A percentile compares a stretch with the other conserved stretches of the same genome.
phyloP scores from a whole-genome alignment of 345 rosid genomes.

The Hibiscus syriacus region DNA sequence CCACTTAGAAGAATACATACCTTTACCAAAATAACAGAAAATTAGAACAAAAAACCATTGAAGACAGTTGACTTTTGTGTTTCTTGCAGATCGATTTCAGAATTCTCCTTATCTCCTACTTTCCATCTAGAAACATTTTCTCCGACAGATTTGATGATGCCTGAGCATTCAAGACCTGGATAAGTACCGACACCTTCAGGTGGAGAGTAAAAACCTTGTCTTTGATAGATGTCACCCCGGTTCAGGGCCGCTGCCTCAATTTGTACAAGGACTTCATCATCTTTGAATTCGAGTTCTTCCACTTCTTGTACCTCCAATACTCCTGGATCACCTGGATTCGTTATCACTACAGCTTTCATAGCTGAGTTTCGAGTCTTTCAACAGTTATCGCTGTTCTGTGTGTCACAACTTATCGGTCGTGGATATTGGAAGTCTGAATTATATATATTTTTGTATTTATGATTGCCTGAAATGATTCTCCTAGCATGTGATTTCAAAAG shows the following conservation, averaged over 20 bases:
- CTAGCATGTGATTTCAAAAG: neutral
- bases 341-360: conserved; percentile 85
- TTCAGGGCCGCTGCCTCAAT: conserved; percentile 71
- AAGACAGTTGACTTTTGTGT: neutral
- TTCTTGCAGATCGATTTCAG: neutral
- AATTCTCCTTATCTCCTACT: conserved; percentile 60
- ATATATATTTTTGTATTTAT: neutral
- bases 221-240: conserved; percentile 68
- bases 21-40: conserved; percentile 16
- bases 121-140: conserved; percentile 66
- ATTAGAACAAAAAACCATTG: neutral
- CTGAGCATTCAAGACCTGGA: conserved; percentile 84
- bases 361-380: neutral
- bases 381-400: neutral
- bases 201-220: conserved; percentile 58
- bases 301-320: conserved; percentile 69
- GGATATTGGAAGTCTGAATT: neutral
- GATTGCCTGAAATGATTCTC: neutral
- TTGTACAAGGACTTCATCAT: conserved; percentile 64
- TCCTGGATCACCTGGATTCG: conserved; percentile 62
- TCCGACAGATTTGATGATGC: conserved; percentile 55
- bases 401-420: neutral
- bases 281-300: conserved; percentile 53
- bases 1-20: conserved; percentile 89
- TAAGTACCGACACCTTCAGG: conserved; percentile 65